Base-by-base conservation (phyloP, 176 grass and related monocot genomes). In the Melocanna baccifera region DNA sequence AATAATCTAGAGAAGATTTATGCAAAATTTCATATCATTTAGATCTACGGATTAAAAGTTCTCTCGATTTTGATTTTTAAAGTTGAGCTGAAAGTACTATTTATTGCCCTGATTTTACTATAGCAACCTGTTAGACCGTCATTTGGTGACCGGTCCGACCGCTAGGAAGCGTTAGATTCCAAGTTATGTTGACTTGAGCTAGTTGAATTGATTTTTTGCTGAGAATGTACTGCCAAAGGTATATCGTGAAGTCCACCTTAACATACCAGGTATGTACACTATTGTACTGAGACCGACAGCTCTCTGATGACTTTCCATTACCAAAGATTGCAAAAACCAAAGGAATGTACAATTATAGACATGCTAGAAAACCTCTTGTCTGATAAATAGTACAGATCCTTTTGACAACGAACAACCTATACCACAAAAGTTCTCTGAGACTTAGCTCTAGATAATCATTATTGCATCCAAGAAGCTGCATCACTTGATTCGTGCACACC, bases 361-460 rank as follows among this genome's bases (percentile, higher is more conserved):
- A 46, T 57, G 70, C 83, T 71, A 89, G 71, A 75, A 81, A 30
- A 22, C 75, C 74, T 23, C 52, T 72, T 79, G 76, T 82, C 76
- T 80, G 77, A 87, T 83, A 73, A 86, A 81, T 47, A 73, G 37
- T 90, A 74, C 84, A 90, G 30, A 71, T 84, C 87, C 71, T 82
- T 80, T 92, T 78, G 30, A 78, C 75, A 80, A 83, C 89, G 90
- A 90, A 18, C 75, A 85, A 86, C 37, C 93, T 90, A 88, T 81
- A 89, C 55, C 86, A 87, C 88, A 86, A 76, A 89, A 81, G 86
- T 88, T 85, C 71, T 88, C 83, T 63, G 87, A 71, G 34, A 86
- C 85, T 88, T 88, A 92, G 75, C 41, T 88, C 86, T 81, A 83
- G 72, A 87, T 56, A 88, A 90, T 70, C 81, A 76, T 83, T 90